A percentile compares a stretch with the other conserved stretches of the same genome.
Evolutionary conservation across 495 filamentous ascomycete species (phyloP).

Genomic region (Chlorociboria aeruginascens): DNA sequence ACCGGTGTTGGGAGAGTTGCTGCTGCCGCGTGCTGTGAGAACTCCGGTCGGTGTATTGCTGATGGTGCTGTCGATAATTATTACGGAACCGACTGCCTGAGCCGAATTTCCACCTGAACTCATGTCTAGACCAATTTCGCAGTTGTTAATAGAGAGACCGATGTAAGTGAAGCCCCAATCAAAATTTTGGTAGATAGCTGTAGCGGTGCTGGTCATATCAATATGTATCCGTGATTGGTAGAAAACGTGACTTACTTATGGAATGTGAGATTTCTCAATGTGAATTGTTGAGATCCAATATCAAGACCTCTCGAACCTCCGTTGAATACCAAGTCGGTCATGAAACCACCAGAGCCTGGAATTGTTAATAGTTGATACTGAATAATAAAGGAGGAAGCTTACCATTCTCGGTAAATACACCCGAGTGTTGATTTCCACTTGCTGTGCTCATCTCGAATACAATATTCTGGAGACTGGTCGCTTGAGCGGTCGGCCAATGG

Average conservation of each 20-base stretch:
- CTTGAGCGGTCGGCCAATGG: slow-evolving; percentile 72
- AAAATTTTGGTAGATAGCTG: slow-evolving; percentile 42
- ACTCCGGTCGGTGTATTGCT: slow-evolving; percentile 34
- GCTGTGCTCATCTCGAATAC: slow-evolving; percentile 55
- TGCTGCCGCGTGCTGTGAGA: slow-evolving; percentile 26
- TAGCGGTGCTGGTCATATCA: slow-evolving; percentile 31
- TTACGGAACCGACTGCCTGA: slow-evolving; percentile 44
- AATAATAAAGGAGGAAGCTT: slow-evolving; percentile 19
- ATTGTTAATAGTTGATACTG: neutral
- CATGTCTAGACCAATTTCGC: slow-evolving; percentile 51
- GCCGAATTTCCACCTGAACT: slow-evolving; percentile 31
- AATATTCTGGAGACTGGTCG: slow-evolving; percentile 67
- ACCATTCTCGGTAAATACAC: slow-evolving; percentile 66
- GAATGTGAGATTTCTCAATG: slow-evolving; percentile 62
- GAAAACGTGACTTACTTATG: slow-evolving; percentile 34
- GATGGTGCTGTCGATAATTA: slow-evolving; percentile 52
- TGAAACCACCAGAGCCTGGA: slow-evolving; percentile 57
- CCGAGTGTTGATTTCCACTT: slow-evolving; percentile 43
- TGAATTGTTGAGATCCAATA: slow-evolving; percentile 74
- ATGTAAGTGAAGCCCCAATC: slow-evolving; percentile 35
- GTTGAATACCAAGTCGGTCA: slow-evolving; percentile 52
- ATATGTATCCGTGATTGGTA: slow-evolving; percentile 30
- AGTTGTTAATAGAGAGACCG: slow-evolving; percentile 51
- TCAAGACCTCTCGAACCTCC: slow-evolving; percentile 56
- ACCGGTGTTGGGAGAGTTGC: slow-evolving; percentile 35